Base-by-base conservation (phyloP, 148 eudicot genomes). In the Fagopyrum homotropicum region DNA sequence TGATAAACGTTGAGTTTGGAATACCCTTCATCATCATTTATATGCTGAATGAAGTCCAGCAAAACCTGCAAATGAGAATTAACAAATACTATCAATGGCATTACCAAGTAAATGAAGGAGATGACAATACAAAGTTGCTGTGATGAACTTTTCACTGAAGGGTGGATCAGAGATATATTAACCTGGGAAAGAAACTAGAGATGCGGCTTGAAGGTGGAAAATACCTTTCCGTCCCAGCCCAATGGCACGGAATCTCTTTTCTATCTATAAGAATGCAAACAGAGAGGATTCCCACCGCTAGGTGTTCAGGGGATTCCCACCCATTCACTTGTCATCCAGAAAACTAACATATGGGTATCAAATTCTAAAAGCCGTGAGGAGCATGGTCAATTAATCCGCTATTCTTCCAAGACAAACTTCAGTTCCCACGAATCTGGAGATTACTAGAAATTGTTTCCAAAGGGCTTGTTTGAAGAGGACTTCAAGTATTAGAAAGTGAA, bases 11-110 rank as follows among this genome's bases (percentile, higher is more conserved):
- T 8, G n/a, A 35, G 47, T 43, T 51, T 17, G 15, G 35, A 45
- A 77, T 92, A 95, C 99, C 99, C 99, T 19, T 95, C 89, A 76
- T 95, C 99, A 82, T 95, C 99, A 81, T 95, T 95, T 77, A 95
- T 85, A 81, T 90, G 85, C 75, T 87, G 90, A 83, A 95, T 82
- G 77, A 95, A 95, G 83, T 95, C 97, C 83, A 95, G 86, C 68
- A 95, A 86, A 82, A 95, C 99, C 99, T 95, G 85, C 86, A 85
- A 49, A 66, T 76, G 69, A 66, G 56, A 47, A 73, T 75, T 12
- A 72, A 66, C 79, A 76, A 47, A 72, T 61, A 69, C 54, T 15
- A 46, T 17, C 17, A 54, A 4, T 35, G 47, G 7, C 30, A 55
- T 35, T 7, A 43, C 74, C 51, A 72, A 47, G n/a, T 29, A 30